Base-by-base conservation (phyloP, 352 stramenopile species). In the Nothophytophthora sp. region DNA sequence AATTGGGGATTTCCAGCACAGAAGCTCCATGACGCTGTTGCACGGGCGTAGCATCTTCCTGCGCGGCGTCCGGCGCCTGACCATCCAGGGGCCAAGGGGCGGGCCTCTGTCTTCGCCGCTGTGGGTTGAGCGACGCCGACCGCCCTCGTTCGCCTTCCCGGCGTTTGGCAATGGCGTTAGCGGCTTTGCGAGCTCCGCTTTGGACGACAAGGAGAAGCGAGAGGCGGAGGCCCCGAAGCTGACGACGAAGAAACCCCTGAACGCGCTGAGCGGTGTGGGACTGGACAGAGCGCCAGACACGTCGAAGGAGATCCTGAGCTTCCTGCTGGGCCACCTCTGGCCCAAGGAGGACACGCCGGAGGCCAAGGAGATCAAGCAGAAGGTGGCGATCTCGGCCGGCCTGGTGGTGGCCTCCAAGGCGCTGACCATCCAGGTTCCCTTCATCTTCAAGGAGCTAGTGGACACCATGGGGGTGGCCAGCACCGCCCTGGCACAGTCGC, bases 371-470 rank as follows among this genome's bases (percentile, higher is more conserved):
- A 81, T 93, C 56, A 94, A 95, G 67, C 42, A 70, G 23, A 79
- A 86, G 40, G 94, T 99, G 25, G 41, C 96, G 16, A 22, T 82
- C 35, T 94, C 86, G 1, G 56, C 96, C 0, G 71, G 69, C 3
- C 71, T 98, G 28, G 92, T 99, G 60, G 59, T 98, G 15, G 76
- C 59, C 6, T 87, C 86, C 39, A 99, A 99, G 66, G 75, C 76
- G 10, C 60, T 98, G 12, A 98, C 84, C n/a, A 97, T 99, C 48
- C 78, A 96, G 32, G 95, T 99, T 24, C 97, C 97, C 10, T 99
- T 98, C 64, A 73, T 99, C 28, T 99, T 99, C 70, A 99, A 99
- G 62, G 73, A 95, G 10, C 65, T 99, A 16, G 91, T 99, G 7
- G 83, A 99, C 63, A 45, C 58, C 18, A 75, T 98, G 53, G 73